These are phyloP conservation scores for Colletotrichum godetiae DNA, from an alignment of 2,329 filamentous ascomycete genomes.

Conservation along the genomic window DNA sequence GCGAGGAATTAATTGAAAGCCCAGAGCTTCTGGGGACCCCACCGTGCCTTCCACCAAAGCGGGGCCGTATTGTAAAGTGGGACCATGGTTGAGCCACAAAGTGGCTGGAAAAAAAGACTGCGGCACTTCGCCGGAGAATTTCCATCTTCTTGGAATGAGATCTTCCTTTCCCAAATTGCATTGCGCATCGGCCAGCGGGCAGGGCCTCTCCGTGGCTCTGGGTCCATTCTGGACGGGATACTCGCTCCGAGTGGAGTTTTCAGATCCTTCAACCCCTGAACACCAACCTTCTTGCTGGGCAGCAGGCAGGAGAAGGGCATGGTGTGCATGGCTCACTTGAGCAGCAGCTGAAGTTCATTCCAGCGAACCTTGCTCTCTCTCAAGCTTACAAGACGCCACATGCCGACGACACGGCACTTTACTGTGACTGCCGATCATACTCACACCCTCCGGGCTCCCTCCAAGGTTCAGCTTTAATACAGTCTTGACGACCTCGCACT, in stretches of 20 bases:
- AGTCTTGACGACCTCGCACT: not conserved
- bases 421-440: constrained; percentile 30
- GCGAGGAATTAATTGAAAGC: constrained; percentile 3
- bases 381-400: constrained; percentile 9
- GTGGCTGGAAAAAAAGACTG: constrained; percentile 1
- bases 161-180: not conserved
- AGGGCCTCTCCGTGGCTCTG: constrained; percentile 16
- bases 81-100: not conserved
- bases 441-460: not conserved
- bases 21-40: not conserved
- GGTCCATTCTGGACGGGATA: not conserved
- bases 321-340: not conserved
- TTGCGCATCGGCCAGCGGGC: not conserved
- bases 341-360: constrained; percentile 7
- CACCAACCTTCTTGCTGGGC: not conserved
- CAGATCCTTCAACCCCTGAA: constrained; percentile 8
- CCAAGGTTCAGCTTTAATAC: not conserved
- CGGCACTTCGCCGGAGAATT: not conserved
- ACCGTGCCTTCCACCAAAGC: not conserved
- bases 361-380: not conserved
- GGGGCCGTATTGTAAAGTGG: not conserved
- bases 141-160: not conserved
- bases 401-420: constrained; percentile 15
- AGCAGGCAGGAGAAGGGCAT: not conserved
- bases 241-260: constrained; percentile 11